A percentile compares a stretch with the other conserved stretches of the same genome.
phyloP scores from a whole-genome alignment of 306 rosid species.

The Prunus dulcis region DNA sequence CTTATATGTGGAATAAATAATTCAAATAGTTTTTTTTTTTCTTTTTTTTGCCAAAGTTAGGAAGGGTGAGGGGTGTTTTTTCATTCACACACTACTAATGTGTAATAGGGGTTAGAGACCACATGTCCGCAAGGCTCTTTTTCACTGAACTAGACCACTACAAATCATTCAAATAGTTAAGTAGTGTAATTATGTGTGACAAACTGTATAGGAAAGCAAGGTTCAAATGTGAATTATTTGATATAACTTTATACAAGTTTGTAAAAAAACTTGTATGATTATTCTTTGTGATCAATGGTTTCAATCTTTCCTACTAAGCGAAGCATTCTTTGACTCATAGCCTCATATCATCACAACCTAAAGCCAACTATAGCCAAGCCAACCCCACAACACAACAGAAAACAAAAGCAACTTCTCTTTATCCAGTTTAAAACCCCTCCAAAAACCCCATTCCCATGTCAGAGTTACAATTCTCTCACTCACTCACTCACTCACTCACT shows the following conservation, averaged over 20 bases:
- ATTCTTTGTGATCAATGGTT: neutral
- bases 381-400: neutral
- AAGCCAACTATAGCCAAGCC: neutral
- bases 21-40: too few relatives aligned
- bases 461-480: neutral
- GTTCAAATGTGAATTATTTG: neutral
- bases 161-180: too few relatives aligned
- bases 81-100: too few relatives aligned
- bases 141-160: too few relatives aligned
- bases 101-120: too few relatives aligned
- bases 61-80: too few relatives aligned
- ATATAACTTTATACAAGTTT: neutral
- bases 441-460: constrained; percentile 18
- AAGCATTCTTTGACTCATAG: constrained; percentile 16
- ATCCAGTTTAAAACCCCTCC: constrained; percentile 37
- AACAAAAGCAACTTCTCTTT: constrained; percentile 18
- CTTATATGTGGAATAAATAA: too few relatives aligned
- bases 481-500: neutral
- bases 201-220: neutral
- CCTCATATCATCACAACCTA: neutral
- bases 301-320: constrained; percentile 27
- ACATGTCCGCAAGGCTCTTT: too few relatives aligned
- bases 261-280: neutral
- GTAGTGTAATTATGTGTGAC: too few relatives aligned
- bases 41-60: too few relatives aligned